Conservation (phyloP, 768 basidiomycete species). For the Lenzites betulinus region DNA sequence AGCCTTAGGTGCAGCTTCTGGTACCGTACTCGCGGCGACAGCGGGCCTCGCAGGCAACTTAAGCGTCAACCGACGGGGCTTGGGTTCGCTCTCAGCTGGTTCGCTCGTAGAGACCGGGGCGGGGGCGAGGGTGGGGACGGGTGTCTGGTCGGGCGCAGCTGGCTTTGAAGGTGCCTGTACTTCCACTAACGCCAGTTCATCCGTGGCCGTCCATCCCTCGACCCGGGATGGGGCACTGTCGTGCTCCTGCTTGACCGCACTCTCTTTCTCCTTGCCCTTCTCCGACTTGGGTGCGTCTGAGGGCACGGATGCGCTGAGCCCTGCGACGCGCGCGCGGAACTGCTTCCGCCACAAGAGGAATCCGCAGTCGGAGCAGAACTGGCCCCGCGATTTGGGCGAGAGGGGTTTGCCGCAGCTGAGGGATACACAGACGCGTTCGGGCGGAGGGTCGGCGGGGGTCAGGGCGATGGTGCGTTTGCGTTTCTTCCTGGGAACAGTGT, state of each 20-base stretch:
- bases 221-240: background rate
- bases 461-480: background rate
- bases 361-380: slow-evolving; percentile 10
- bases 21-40: background rate
- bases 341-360: slow-evolving; percentile 15
- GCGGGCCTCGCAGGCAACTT: background rate
- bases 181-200: too few relatives aligned
- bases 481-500: background rate
- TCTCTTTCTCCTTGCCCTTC: background rate
- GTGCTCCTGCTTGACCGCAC: background rate
- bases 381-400: background rate
- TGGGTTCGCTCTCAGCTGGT: background rate
- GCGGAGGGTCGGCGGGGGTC: background rate
- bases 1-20: too few relatives aligned
- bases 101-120: too few relatives aligned
- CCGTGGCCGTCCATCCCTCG: background rate
- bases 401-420: background rate
- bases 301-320: background rate
- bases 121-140: too few relatives aligned
- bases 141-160: too few relatives aligned
- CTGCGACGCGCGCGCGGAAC: slow-evolving; percentile 16
- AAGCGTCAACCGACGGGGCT: background rate
- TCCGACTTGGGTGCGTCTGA: background rate
- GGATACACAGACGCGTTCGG: slow-evolving; percentile 1
- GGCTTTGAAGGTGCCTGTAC: too few relatives aligned